These are phyloP conservation scores for Metarhizium anisopliae DNA, from an alignment of 2,329 filamentous ascomycete species.

Conservation along the genomic window DNA sequence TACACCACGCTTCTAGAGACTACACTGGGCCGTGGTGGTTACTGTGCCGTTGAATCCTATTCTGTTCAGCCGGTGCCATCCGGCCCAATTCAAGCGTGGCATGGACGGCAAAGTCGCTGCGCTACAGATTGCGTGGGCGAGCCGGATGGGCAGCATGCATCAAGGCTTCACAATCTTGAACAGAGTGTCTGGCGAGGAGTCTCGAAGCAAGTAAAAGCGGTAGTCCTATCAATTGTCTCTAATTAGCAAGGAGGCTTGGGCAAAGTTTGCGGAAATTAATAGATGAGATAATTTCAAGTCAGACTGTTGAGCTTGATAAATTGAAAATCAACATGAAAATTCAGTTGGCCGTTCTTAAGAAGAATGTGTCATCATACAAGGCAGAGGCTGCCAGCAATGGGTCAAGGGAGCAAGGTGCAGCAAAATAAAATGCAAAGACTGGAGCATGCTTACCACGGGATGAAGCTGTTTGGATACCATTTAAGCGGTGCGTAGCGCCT, in stretches of 20 bases:
- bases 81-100: background rate
- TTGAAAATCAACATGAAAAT: conserved; percentile 47
- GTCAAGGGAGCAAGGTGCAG: conserved; percentile 9
- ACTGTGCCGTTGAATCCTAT: background rate
- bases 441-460: conserved; percentile 1
- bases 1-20: conserved; percentile 20
- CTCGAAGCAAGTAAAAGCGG: background rate
- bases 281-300: conserved; percentile 21
- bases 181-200: conserved; percentile 1
- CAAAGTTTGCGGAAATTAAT: background rate
- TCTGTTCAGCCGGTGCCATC: background rate
- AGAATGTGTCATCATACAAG: conserved; percentile 45
- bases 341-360: conserved; percentile 61
- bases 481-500: background rate
- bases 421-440: conserved; percentile 8
- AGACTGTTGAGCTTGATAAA: conserved; percentile 60
- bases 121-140: background rate
- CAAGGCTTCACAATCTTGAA: conserved; percentile 10
- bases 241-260: conserved; percentile 11
- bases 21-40: conserved; percentile 13
- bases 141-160: conserved; percentile 3
- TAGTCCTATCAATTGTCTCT: conserved; percentile 6
- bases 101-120: background rate
- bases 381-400: background rate
- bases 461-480: background rate